Base-by-base conservation (phyloP, 73 alveolate species). In the Symbiodinium pilosum region DNA sequence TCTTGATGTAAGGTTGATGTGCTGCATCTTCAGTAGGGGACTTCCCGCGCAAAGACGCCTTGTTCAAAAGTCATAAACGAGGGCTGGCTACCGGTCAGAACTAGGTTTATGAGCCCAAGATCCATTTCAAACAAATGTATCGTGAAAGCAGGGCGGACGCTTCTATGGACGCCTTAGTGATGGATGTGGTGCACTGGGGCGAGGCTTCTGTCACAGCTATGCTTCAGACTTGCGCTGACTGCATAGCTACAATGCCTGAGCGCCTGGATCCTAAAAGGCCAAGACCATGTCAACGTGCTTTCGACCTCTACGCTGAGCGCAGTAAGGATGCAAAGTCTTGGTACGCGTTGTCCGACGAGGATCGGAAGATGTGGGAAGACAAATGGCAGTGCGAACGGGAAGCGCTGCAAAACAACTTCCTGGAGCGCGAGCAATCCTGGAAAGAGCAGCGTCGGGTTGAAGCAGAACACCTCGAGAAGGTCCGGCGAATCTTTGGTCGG, bases 111-210 rank as follows among this genome's bases (percentile, higher is more conserved):
- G n/a, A n/a, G n/a, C n/a, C n/a, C n/a, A n/a, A n/a, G n/a, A n/a
- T n/a, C n/a, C n/a, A n/a, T n/a, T n/a, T n/a, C n/a, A n/a, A n/a
- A n/a, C n/a, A n/a, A n/a, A n/a, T n/a, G n/a, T n/a, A n/a, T n/a
- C n/a, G n/a, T n/a, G n/a, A n/a, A n/a, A n/a, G n/a, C n/a, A n/a
- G n/a, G n/a, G n/a, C n/a, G n/a, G n/a, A n/a, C n/a, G n/a, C 81
- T 64, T 64, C 81, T 64, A 38, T 64, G 81, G 81, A 64, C 18
- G 24, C 81, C 81, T 64, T 64, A 38, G 81, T 64, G 14, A 3
- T 64, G 38, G 81, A 64, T 64, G 81, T 64, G 24, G 81, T 38
- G 81, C 81, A 64, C 38, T 64, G 81, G 81, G 81, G 81, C 81
- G 81, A 64, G 81, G 81, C 81, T 9, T 64, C 81, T 26, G 81